These are phyloP conservation scores for Corinectria fuckeliana DNA, from an alignment of 2,329 filamentous ascomycete genomes.

Conservation along the genomic window DNA sequence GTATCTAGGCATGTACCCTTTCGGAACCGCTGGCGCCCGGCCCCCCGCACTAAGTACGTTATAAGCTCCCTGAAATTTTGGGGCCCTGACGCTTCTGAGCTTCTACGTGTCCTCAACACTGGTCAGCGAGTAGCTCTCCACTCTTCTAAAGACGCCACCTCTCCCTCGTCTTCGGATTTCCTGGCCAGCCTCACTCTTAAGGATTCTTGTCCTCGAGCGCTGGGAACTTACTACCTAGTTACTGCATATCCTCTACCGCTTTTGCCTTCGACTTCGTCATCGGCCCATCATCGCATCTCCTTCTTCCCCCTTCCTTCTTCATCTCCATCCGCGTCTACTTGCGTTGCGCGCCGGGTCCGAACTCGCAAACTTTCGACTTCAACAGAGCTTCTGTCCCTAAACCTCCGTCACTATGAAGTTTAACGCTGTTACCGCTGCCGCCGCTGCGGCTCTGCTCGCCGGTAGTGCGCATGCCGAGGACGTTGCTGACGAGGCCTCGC, in stretches of 20 bases:
- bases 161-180: slow-evolving; percentile 28
- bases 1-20: slow-evolving; percentile 2
- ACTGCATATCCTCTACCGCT: slow-evolving; percentile 7
- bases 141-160: slow-evolving; percentile 37
- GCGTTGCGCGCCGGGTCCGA: slow-evolving; percentile 34
- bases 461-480: slow-evolving; percentile 71
- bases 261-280: slow-evolving; percentile 10
- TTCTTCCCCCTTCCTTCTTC: slow-evolving; percentile 11
- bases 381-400: slow-evolving; percentile 30
- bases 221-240: slow-evolving; percentile 35
- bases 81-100: slow-evolving; percentile 25
- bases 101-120: slow-evolving; percentile 47
- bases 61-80: slow-evolving; percentile 38
- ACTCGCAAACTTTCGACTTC: slow-evolving; percentile 7
- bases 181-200: slow-evolving; percentile 40
- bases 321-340: slow-evolving; percentile 7
- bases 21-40: slow-evolving; percentile 21
- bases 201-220: slow-evolving; percentile 39
- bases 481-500: slow-evolving; percentile 60
- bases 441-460: slow-evolving; percentile 75
- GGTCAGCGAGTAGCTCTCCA: slow-evolving; percentile 35
- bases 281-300: slow-evolving; percentile 6
- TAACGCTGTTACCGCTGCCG: slow-evolving; percentile 76
- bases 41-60: slow-evolving; percentile 23
- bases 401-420: slow-evolving; percentile 82